phyloP scores from a whole-genome alignment of 78 protist species.

The Dictyostelium intermedium region DNA sequence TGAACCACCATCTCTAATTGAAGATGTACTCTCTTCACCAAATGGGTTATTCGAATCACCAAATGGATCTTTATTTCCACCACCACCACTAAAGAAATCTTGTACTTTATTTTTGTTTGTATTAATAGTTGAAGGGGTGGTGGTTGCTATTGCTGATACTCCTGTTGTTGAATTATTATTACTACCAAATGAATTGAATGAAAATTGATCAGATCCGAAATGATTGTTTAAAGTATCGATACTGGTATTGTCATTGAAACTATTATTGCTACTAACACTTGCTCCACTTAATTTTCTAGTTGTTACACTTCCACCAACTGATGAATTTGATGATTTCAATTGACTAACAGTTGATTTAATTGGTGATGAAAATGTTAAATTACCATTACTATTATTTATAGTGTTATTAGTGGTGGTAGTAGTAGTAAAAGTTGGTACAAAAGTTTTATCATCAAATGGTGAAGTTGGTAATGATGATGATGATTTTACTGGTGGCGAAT shows the following conservation, averaged over 20 bases:
- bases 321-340: constrained; percentile 5
- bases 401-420: not conserved
- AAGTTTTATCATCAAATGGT: constrained; percentile 13
- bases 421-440: not conserved
- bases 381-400: not conserved
- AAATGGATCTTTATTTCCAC: constrained; percentile 38
- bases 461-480: constrained; percentile 38
- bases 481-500: not conserved
- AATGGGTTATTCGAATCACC: constrained; percentile 24
- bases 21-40: constrained; percentile 7
- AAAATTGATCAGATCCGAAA: not conserved
- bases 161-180: not conserved
- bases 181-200: constrained; percentile 1
- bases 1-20: constrained; percentile 41
- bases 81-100: not conserved
- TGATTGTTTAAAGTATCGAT: not conserved
- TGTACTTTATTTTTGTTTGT: not conserved
- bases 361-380: not conserved
- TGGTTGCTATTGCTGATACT: too few relatives aligned
- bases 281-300: not conserved
- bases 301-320: not conserved
- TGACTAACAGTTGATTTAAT: not conserved
- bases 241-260: not conserved
- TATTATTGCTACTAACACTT: not conserved
- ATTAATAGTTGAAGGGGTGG: too few relatives aligned